Conservation (phyloP, 768 basidiomycete species). For the Xerocomus spinulosus region DNA sequence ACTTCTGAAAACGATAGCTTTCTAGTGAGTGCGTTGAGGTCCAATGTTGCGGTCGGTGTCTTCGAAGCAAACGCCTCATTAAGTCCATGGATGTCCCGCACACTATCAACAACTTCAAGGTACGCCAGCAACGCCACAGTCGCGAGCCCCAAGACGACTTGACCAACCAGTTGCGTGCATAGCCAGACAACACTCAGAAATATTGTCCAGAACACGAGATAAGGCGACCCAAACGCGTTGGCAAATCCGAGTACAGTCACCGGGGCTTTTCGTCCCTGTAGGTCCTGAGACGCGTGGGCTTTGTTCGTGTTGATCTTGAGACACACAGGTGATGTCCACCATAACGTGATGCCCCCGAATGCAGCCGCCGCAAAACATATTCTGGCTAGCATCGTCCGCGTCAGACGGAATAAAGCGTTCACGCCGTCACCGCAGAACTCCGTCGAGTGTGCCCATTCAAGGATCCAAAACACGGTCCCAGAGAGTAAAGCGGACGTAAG, state of each 20-base stretch:
- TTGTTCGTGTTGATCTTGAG: conserved; percentile 50
- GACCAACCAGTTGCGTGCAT: conserved; percentile 75
- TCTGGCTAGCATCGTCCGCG: conserved; percentile 62
- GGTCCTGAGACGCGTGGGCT: conserved; percentile 1
- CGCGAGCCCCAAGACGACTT: conserved; percentile 65
- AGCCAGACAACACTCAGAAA: conserved; percentile 50
- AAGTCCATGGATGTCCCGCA: conserved; percentile 62
- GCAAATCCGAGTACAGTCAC: conserved; percentile 77
- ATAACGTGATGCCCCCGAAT: conserved; percentile 54
- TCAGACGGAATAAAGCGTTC: conserved; percentile 42
- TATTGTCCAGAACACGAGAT: conserved; percentile 75
- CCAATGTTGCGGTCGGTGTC: conserved; percentile 42
- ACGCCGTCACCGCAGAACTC: conserved; percentile 39
- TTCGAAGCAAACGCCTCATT: conserved; percentile 47
- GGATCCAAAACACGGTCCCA: conserved; percentile 66
- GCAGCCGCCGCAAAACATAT: conserved; percentile 46
- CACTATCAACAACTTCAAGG: conserved; percentile 77
- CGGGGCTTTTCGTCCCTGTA: conserved; percentile 36
- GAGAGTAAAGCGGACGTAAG: conserved; percentile 55
- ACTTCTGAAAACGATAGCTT: conserved; percentile 61
- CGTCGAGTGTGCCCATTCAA: conserved; percentile 74
- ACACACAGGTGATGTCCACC: conserved; percentile 74
- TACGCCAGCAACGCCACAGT: conserved; percentile 66
- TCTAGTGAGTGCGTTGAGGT: conserved; percentile 28
- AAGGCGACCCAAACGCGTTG: conserved; percentile 86